Percentiles rank a stretch among this genome's conserved stretches.
Evolutionary conservation across 1,284 basidiomycete genomes (phyloP).

Genomic region (Ceratobasidium sp.): DNA sequence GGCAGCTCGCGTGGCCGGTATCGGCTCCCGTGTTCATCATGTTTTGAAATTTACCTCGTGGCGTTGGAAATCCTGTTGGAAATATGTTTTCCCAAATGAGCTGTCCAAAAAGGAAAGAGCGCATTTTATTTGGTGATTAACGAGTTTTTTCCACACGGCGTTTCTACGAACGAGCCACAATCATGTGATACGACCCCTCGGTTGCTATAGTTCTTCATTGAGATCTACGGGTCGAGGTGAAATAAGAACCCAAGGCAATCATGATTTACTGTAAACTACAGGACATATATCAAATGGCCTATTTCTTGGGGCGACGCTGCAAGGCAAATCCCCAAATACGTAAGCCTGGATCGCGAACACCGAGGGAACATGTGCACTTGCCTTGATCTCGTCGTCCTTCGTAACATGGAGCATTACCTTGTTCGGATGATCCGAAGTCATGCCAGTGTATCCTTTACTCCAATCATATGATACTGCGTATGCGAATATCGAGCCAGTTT

Average conservation of each 20-base stretch:
- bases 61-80: neutral
- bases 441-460: conserved; percentile 89
- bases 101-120: neutral
- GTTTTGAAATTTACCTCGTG: neutral
- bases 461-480: conserved; percentile 81
- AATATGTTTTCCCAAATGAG: neutral
- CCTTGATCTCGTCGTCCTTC: conserved; percentile 87
- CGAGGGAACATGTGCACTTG: neutral
- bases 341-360: neutral
- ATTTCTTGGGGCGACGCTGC: conserved; percentile 39
- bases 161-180: neutral
- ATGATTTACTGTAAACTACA: neutral
- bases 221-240: neutral
- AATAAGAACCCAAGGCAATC: neutral
- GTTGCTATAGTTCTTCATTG: conserved; percentile 9
- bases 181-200: neutral
- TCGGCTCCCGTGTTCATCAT: too few species aligned
- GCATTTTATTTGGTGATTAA: neutral
- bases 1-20: neutral
- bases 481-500: conserved; percentile 64
- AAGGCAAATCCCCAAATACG: neutral
- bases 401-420: conserved; percentile 91
- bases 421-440: conserved; percentile 81
- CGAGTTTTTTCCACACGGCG: neutral
- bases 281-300: neutral